Base-by-base conservation (phyloP, 2,329 filamentous ascomycete species). In the Fusarium anguioides region DNA sequence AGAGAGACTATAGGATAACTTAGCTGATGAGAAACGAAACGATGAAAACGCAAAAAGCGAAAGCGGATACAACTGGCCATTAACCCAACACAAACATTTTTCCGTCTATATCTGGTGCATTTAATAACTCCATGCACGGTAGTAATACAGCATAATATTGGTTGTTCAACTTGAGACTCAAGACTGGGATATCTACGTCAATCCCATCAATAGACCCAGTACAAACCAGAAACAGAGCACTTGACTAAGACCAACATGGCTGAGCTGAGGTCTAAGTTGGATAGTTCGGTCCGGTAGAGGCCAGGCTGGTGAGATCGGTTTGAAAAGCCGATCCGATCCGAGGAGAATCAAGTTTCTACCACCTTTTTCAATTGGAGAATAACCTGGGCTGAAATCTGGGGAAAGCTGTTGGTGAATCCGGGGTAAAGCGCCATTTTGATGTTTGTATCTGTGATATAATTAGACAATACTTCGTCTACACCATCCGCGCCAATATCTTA, bases 1-100 rank as follows among this genome's bases (percentile, higher is more conserved):
- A 56, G 45, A 39, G 46, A 53, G 54, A 40, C n/a, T n/a, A 61
- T 48, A 56, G 58, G 55, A 36, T 61, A 53, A 35, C 58, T 58
- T 52, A 35, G 33, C n/a, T 68, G 46, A 68, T 66, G 65, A 68
- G 65, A 66, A 50, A 68, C 48, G 65, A 68, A 44, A 57, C 46
- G 60, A 68, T 35, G 39, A 60, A 48, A 57, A 66, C 42, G 40
- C n/a, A 29, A 46, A 61, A 52, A 46, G 44, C 27, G 33, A 41
- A 36, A 67, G 59, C 51, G 41, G 45, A 37, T 40, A 37, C 52
- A 39, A 29, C 39, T 46, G 37, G 31, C 31, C 21, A 52, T n/a
- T 29, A 68, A 44, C 29, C 42, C 23, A 51, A 44, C 29, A 46
- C 23, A 51, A 23, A 15, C 39, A 47, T 26, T 23, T 41, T 40